Conservation (phyloP, 2,329 filamentous ascomycete species). For the Stemphylium vesicarium region DNA sequence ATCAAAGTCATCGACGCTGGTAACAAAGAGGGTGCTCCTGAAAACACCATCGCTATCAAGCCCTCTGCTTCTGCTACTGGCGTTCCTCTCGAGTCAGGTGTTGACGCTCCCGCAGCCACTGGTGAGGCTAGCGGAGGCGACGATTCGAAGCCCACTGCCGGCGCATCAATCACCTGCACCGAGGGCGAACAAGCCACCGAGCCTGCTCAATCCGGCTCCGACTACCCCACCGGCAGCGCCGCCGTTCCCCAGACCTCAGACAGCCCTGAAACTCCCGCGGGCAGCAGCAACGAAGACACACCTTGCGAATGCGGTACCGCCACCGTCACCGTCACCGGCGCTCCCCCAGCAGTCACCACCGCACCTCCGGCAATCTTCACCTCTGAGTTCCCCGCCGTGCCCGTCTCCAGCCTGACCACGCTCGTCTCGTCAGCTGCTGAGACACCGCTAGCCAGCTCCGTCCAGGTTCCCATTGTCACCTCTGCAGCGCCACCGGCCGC, state of each 20-base stretch:
- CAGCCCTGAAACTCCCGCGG: too few relatives aligned
- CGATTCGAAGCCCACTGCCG: background rate
- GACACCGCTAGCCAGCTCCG: background rate
- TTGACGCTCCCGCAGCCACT: conserved; percentile 31
- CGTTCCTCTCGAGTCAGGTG: conserved; percentile 31
- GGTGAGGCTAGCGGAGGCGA: conserved; percentile 6
- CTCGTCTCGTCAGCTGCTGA: conserved; percentile 9
- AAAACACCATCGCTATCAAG: conserved; percentile 32
- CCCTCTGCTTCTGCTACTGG: conserved; percentile 37
- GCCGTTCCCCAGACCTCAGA: too few relatives aligned
- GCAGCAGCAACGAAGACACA: conserved; percentile 3
- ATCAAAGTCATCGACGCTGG: conserved; percentile 54
- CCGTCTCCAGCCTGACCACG: conserved; percentile 17
- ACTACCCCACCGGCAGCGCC: too few relatives aligned
- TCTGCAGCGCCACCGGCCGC: background rate
- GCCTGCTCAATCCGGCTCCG: too few relatives aligned
- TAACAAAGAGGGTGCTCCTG: conserved; percentile 40
- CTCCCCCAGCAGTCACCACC: conserved; percentile 27
- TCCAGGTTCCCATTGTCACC: too few relatives aligned
- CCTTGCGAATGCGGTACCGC: conserved; percentile 36
- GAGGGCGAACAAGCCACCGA: too few relatives aligned
- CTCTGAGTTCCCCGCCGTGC: conserved; percentile 18
- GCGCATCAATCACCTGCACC: too few relatives aligned
- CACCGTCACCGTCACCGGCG: conserved; percentile 39
- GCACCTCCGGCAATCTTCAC: conserved; percentile 22